These are phyloP conservation scores for Plantago coronopus DNA, from an alignment of 305 asterid species.

Conservation along the genomic window DNA sequence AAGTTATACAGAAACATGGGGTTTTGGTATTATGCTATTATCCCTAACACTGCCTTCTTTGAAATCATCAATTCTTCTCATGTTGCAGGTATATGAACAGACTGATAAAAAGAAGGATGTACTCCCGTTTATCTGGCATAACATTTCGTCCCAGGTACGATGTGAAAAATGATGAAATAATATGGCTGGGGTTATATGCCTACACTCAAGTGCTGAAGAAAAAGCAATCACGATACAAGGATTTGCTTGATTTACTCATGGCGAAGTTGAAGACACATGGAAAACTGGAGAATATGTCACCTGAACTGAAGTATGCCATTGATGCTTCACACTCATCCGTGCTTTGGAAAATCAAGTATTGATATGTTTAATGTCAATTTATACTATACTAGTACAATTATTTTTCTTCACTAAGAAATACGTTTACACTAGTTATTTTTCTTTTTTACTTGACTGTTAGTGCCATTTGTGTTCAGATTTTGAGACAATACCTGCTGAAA, in stretches of 20 bases:
- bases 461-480: no score
- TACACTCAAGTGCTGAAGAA: slow-evolving; percentile 51
- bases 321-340: slow-evolving; percentile 58
- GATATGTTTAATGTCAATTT: slow-evolving; percentile 15
- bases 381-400: no score
- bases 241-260: slow-evolving; percentile 38
- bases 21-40: no score
- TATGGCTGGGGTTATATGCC: slow-evolving; percentile 76
- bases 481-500: no score
- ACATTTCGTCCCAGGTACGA: slow-evolving; percentile 48
- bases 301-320: slow-evolving; percentile 55
- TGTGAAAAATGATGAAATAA: slow-evolving; percentile 46
- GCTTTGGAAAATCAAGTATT: slow-evolving; percentile 65
- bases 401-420: no score
- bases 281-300: slow-evolving; percentile 31
- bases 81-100: slow-evolving; percentile 59
- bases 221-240: slow-evolving; percentile 53
- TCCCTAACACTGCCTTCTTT: neutral
- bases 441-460: no score
- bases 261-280: slow-evolving; percentile 37
- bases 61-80: neutral
- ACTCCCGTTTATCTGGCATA: slow-evolving; percentile 25
- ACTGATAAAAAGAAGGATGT: slow-evolving; percentile 59
- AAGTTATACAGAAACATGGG: neutral
- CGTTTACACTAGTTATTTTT: no score